These are phyloP conservation scores for Carex parvula DNA, from an alignment of 176 grass and related monocot species.

Conservation along the genomic window DNA sequence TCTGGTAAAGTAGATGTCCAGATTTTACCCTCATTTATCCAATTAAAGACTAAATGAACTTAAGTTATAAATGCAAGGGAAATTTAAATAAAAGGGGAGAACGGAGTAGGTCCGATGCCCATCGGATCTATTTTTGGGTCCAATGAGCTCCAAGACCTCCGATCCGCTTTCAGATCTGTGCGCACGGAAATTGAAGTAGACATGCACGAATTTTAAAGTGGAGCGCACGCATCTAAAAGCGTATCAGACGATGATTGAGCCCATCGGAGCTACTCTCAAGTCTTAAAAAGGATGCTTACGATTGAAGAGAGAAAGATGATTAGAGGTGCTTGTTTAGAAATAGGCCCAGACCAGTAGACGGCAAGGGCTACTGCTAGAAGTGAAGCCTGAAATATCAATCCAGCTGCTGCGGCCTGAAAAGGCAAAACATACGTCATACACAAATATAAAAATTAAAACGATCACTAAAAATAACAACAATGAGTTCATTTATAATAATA, in stretches of 20 bases:
- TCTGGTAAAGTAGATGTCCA: neutral
- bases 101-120: too few relatives aligned
- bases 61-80: neutral
- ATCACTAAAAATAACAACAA: neutral
- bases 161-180: too few relatives aligned
- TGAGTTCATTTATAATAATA: neutral
- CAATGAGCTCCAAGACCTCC: too few relatives aligned
- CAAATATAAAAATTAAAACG: neutral
- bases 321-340: constrained; percentile 55
- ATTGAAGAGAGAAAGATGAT: constrained; percentile 82
- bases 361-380: constrained; percentile 60
- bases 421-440: constrained; percentile 1
- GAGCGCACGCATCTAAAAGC: too few relatives aligned
- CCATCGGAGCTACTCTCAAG: too few relatives aligned
- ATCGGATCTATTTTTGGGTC: too few relatives aligned
- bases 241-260: too few relatives aligned
- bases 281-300: constrained; percentile 36
- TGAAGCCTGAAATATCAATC: constrained; percentile 94
- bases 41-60: neutral
- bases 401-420: constrained; percentile 80
- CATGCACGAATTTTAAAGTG: too few relatives aligned
- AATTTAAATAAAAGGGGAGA: neutral
- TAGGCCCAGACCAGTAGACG: constrained; percentile 76
- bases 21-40: neutral
- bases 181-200: too few relatives aligned